A percentile compares a stretch with the other conserved stretches of the same genome.
Evolutionary conservation across 768 basidiomycete genomes (phyloP).

Genomic region (Fomitopsis serialis): DNA sequence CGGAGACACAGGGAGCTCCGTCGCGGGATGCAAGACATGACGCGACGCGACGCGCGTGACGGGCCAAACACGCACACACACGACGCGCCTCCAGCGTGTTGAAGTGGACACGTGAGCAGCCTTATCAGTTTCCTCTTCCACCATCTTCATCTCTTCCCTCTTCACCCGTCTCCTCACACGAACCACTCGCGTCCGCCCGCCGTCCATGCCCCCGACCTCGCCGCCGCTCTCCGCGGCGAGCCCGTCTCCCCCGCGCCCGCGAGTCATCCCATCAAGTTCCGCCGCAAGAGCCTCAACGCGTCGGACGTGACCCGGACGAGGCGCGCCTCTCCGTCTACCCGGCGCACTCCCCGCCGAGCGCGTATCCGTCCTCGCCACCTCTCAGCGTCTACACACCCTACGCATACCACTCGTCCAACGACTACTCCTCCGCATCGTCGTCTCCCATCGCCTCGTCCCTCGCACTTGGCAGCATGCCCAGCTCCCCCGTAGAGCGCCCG

Average conservation of each 20-base stretch:
- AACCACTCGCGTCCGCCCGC: not conserved
- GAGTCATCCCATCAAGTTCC: constrained; percentile 12
- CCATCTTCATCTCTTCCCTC: constrained; percentile 1
- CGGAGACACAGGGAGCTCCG: not conserved
- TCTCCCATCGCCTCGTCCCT: not conserved
- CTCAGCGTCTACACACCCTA: not conserved
- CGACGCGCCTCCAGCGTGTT: constrained; percentile 13
- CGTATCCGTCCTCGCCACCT: not conserved
- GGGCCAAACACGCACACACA: constrained; percentile 11
- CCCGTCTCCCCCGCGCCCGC: constrained; percentile 4
- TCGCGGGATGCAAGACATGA: not conserved
- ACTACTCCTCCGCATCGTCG: not conserved
- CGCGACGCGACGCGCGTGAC: constrained; percentile 14
- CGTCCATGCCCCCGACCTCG: not conserved
- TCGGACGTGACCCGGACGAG: not conserved
- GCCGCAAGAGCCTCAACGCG: constrained; percentile 10
- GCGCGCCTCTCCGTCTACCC: not conserved
- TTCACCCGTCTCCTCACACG: not conserved
- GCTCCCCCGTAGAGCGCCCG: not conserved
- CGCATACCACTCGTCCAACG: not conserved
- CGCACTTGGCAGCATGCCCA: not conserved
- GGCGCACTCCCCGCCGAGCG: not conserved
- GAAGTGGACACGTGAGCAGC: constrained; percentile 10
- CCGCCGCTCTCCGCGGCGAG: not conserved
- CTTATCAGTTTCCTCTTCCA: constrained; percentile 4